Percentiles rank a stretch among this genome's conserved stretches.
Conservation (phyloP, 257 asterid species). For the Nicotiana obtusifolia region DNA sequence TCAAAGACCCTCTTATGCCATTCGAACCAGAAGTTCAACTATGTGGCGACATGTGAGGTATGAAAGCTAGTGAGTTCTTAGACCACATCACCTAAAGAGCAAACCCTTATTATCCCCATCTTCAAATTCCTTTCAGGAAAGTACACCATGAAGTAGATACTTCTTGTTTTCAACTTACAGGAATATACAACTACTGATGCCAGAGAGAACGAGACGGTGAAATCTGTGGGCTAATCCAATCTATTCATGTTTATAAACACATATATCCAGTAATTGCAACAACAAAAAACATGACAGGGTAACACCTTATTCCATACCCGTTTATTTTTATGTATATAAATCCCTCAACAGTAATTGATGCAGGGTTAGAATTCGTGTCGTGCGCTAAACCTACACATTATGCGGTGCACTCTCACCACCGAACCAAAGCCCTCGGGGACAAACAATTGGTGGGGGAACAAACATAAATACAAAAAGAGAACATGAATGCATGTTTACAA, state of each 20-base stretch:
- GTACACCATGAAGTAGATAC: neutral
- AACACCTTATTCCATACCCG: neutral
- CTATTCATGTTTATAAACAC: neutral
- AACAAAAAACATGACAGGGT: neutral
- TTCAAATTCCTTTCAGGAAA: neutral
- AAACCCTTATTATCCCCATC: neutral
- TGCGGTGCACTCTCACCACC: neutral
- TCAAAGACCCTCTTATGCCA: neutral
- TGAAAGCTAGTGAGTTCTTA: neutral
- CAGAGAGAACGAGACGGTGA: neutral
- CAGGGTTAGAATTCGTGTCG: too few species aligned
- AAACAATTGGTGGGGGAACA: neutral
- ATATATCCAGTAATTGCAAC: neutral
- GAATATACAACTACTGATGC: neutral
- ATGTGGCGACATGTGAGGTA: neutral
- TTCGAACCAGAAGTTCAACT: neutral
- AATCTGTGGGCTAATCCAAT: neutral
- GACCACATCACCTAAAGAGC: neutral
- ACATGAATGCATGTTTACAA: neutral
- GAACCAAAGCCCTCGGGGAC: neutral
- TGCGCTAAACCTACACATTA: neutral
- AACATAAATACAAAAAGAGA: neutral
- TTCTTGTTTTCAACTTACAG: neutral
- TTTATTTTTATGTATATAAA: too few species aligned
- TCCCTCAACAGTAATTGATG: too few species aligned